Evolutionary conservation across 1,284 basidiomycete species (phyloP), one percentile per base, ranked within the genome.

Genomic region (Irpex sp.): DNA sequence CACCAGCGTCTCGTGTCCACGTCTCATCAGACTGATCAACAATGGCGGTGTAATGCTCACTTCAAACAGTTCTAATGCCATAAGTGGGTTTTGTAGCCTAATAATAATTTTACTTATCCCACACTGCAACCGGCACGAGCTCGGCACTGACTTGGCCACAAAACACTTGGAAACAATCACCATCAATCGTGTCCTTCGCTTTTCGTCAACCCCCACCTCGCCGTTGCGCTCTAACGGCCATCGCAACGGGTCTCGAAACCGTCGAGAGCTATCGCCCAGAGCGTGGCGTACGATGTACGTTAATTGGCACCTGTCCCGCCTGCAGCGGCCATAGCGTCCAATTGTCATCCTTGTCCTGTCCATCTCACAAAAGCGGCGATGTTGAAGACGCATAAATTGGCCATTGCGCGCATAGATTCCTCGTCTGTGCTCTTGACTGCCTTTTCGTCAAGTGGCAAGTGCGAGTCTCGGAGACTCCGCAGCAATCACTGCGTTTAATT

Each of bases 111-210:
- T 56, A 21, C 54, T 56, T 56, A 36, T 36, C 4, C 9, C 21
- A 56, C 9, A 52, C 9, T 52, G 54, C 54, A 56, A 56, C 54
- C 54, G 54, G 26, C 54, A 56, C 19, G 9, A 52, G 44, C 44
- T n/a, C 44, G 44, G 44, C 44, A 51, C 6, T 2, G 54, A 36
- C 54, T 34, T 56, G 54, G 34, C 54, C 54, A 56, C 54, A 56
- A 56, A 13, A 31, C 34, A 36, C 54, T 31, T 56, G 54, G 54
- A 56, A 56, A 56, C 54, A 56, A 56, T 56, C 54, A 56, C 54
- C 49, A 56, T 56, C 54, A 56, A 36, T 56, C 49, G 49, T 17
- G 54, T 56, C 11, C 54, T 34, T 17, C 26, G 21, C 54, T 56
- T 21, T 36, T 36, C 34, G 54, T 36, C 21, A 15, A 17, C 21